Base-by-base conservation (phyloP, 352 stramenopile species). In the Saprolegnia diclina region DNA sequence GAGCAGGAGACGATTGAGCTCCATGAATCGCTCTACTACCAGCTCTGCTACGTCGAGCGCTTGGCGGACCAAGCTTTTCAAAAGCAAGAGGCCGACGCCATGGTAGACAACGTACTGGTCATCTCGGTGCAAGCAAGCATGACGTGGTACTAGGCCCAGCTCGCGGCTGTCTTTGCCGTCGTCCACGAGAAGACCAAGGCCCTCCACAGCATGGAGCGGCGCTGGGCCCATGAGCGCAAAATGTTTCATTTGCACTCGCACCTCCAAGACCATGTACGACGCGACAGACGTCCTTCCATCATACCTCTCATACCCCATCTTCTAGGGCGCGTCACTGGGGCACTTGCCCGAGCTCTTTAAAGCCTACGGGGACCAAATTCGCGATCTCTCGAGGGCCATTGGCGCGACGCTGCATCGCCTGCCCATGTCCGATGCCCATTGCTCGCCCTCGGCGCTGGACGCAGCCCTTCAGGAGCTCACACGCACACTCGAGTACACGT, bases 71-170 rank as follows among this genome's bases (percentile, higher is more conserved):
- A 59, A 24, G 24, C 52, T 1, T 59, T 59, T 11, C 11, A 14
- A 24, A 59, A 59, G 35, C 52, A 59, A 59, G 52, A 59, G 11
- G 52, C 52, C 19, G 52, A 59, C 35, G 52, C 52, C 24, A 59
- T 11, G 24, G 52, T 59, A 59, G 24, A 14, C 3, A 21, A 3
- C 7, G n/a, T n/a, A n/a, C n/a, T n/a, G n/a, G n/a, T n/a, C n/a
- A n/a, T n/a, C n/a, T n/a, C n/a, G n/a, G n/a, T n/a, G n/a, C n/a
- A n/a, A n/a, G n/a, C n/a, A n/a, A n/a, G n/a, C n/a, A n/a, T n/a
- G n/a, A n/a, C n/a, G n/a, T n/a, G n/a, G n/a, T n/a, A n/a, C n/a
- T 59, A 59, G 52, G 52, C 52, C 13, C 52, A 59, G 19, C 35
- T 59, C 16, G 35, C 24, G 35, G 11, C 52, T 3, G 52, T 59